phyloP scores from a whole-genome alignment of 2,329 filamentous ascomycete species.

The Colletotrichum scovillei region DNA sequence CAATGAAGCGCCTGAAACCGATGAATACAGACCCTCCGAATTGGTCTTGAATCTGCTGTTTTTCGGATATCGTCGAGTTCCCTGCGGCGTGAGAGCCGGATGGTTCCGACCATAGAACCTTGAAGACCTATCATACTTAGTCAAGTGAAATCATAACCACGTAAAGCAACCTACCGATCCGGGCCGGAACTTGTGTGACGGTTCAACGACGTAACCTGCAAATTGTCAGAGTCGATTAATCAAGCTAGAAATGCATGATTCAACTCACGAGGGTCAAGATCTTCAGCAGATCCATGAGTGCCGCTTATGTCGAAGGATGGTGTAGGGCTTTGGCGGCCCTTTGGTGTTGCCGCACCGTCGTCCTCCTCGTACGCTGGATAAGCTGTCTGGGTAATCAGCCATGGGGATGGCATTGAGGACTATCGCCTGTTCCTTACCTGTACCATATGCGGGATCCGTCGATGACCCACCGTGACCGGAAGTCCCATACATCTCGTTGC shows the following conservation, averaged over 20 bases:
- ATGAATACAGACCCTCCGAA: conserved; percentile 56
- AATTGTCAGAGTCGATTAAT: not conserved
- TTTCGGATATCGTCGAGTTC: conserved; percentile 46
- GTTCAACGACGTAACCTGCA: conserved; percentile 54
- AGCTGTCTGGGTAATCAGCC: conserved; percentile 1
- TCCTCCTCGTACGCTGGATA: conserved; percentile 41
- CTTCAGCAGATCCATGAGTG: conserved; percentile 20
- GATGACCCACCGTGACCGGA: conserved; percentile 18
- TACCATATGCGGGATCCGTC: conserved; percentile 25
- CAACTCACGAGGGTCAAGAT: conserved; percentile 51
- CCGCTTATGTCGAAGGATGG: conserved; percentile 16
- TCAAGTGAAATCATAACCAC: not conserved
- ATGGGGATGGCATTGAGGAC: not conserved
- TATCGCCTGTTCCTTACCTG: not conserved
- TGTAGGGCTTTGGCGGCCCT: not conserved
- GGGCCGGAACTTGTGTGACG: conserved; percentile 52
- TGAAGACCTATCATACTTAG: conserved; percentile 58
- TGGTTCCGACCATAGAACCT: conserved; percentile 66
- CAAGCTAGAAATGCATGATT: not conserved
- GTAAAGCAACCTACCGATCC: conserved; percentile 49
- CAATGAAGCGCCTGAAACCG: conserved; percentile 65
- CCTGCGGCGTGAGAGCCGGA: conserved; percentile 48
- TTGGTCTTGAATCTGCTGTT: conserved; percentile 47
- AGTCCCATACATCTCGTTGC: conserved; percentile 3
- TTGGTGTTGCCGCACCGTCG: conserved; percentile 40